A percentile compares a stretch with the other conserved stretches of the same genome.
Evolutionary conservation across 495 filamentous ascomycete species (phyloP).

Genomic region (Aspergillus bertholletiae): DNA sequence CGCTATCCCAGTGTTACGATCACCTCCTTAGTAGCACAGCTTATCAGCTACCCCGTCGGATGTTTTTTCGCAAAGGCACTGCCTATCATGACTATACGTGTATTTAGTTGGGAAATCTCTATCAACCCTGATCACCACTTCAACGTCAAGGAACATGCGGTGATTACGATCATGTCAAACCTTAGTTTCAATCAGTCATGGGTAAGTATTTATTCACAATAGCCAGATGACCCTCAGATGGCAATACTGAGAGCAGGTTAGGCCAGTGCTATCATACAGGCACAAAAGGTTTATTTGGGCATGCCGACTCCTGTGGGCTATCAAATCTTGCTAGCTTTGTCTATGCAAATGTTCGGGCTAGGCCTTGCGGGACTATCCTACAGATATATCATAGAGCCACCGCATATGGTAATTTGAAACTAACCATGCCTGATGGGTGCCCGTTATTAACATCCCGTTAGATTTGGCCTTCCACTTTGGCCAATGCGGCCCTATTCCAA

Average conservation of each 20-base stretch:
- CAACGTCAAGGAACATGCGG: slow-evolving; percentile 50
- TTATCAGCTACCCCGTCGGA: slow-evolving; percentile 62
- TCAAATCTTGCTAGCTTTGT: slow-evolving; percentile 34
- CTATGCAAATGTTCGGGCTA: slow-evolving; percentile 49
- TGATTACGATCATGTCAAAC: slow-evolving; percentile 56
- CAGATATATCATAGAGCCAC: slow-evolving; percentile 69
- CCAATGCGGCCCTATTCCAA: slow-evolving; percentile 83
- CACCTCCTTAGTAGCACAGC: slow-evolving; percentile 57
- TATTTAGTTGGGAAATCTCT: slow-evolving; percentile 47
- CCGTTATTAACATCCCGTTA: background rate
- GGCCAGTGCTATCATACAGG: slow-evolving; percentile 57
- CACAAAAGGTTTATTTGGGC: slow-evolving; percentile 44
- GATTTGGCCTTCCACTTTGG: slow-evolving; percentile 84
- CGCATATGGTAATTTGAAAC: slow-evolving; percentile 52
- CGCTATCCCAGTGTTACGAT: slow-evolving; percentile 71
- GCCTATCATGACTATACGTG: slow-evolving; percentile 43
- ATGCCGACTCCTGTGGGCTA: slow-evolving; percentile 30
- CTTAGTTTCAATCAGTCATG: slow-evolving; percentile 24
- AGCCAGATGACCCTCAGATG: background rate
- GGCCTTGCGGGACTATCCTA: slow-evolving; percentile 49
- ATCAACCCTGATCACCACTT: slow-evolving; percentile 47
- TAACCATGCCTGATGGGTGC: background rate
- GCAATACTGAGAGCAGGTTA: slow-evolving; percentile 36
- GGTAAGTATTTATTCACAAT: background rate
- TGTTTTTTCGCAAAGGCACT: slow-evolving; percentile 27